Evolutionary conservation across 2,329 filamentous ascomycete species (phyloP), one percentile per base, ranked within the genome.

Genomic region (Ciborinia camelliae): DNA sequence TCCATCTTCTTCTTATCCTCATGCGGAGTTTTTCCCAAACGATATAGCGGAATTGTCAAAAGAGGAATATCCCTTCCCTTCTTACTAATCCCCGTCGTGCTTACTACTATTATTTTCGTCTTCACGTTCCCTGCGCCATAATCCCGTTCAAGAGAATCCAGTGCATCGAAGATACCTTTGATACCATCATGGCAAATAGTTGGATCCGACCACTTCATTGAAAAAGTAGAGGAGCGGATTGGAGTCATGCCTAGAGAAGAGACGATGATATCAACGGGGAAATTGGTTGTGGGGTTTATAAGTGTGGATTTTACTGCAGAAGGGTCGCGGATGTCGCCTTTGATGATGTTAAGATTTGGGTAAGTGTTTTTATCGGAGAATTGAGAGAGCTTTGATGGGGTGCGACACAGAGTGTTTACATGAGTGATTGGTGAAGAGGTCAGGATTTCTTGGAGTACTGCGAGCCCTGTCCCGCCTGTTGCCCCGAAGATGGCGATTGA

Each of bases 401-500:
- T 59, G n/a, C 57, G 57, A 37, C 57, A 59, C 30, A 62, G 35
- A 12, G 51, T 26, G 37, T 51, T 51, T 10, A 62, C 14, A 15
- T 32, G 37, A 2, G 60, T 54, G 18, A 6, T 18, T 9, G 50
- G 39, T 41, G 23, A 26, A 12, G 26, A 54, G 28, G 60, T 45
- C 9, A 54, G 48, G 50, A 54, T 62, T 32, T 62, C 32, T 10
- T 35, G 30, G 48, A 62, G 60, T 18, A 61, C 23, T 45, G 8
- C 9, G 12, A 62, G 59, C 2, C 60, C 60, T 8, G 60, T 62
- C 7, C 50, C 51, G 35, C 60, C 60, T 9, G 60, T 62, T 26
- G 60, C 48, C n/a, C 60, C 60, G 12, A 62, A 62, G 26, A 62
- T 43, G 37, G 48, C 51, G 14, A 62, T 54, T 4, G 60, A 62